Evolutionary conservation across 768 basidiomycete species (phyloP).

Genomic region (Mycena belliarum): DNA sequence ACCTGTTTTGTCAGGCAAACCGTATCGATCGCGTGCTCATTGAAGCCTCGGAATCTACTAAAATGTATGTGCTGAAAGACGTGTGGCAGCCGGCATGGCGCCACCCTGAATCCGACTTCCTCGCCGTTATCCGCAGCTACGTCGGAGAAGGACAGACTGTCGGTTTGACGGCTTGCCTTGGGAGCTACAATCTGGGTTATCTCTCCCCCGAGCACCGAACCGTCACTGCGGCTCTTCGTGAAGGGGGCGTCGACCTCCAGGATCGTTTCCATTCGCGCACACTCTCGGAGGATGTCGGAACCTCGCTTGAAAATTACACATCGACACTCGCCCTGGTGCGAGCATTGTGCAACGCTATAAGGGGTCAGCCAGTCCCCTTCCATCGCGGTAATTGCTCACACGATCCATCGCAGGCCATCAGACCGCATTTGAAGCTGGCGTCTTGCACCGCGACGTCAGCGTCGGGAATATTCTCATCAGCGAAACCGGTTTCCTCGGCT

Average conservation of each 20-base stretch:
- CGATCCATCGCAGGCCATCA: not conserved
- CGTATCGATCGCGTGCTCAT: not conserved
- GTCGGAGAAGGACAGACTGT: not conserved
- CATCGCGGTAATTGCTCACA: not conserved
- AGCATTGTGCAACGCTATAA: no score
- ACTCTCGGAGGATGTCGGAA: not conserved
- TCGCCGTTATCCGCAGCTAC: conserved; percentile 3
- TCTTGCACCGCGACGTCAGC: conserved; percentile 14
- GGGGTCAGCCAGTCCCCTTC: no score
- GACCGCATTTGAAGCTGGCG: conserved; percentile 5
- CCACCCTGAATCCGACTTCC: conserved; percentile 3
- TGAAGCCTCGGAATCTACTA: not conserved
- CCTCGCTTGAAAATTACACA: not conserved
- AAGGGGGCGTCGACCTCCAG: not conserved
- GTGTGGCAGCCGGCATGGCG: conserved; percentile 11
- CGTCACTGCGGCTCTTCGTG: not conserved
- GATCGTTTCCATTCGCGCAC: conserved; percentile 6
- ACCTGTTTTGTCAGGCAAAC: not conserved
- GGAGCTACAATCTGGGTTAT: not conserved
- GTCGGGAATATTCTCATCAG: conserved; percentile 6
- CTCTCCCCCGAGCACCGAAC: not conserved
- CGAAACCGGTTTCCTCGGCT: not conserved
- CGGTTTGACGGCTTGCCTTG: not conserved
- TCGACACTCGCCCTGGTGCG: no score
- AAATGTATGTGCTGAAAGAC: conserved; percentile 9